Conservation (phyloP, 176 grass and related monocot genomes). For the Phoenix roebelenii region DNA sequence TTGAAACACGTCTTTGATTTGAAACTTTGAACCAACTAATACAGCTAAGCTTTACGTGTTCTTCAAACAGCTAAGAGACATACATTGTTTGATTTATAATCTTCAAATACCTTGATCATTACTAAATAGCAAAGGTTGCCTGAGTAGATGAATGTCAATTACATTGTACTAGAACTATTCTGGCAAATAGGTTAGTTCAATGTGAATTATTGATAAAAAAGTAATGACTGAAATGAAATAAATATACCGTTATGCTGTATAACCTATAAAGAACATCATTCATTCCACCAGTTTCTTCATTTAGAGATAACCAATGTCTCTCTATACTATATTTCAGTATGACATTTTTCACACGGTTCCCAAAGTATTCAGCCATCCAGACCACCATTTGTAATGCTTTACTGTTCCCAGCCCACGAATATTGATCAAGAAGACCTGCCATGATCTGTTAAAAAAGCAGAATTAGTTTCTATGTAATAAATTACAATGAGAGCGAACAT, state of each 20-base stretch:
- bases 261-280: constrained; percentile 97
- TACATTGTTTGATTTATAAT: too few species aligned
- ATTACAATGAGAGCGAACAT: too few species aligned
- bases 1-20: too few species aligned
- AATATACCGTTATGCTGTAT: constrained; percentile 62
- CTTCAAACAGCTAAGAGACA: too few species aligned
- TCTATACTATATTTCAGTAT: constrained; percentile 68
- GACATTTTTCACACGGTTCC: constrained; percentile 52
- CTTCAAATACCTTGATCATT: too few species aligned
- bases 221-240: neutral
- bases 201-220: too few species aligned
- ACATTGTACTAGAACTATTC: too few species aligned
- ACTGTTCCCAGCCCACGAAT: constrained; percentile 44
- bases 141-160: too few species aligned
- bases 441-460: constrained; percentile 55
- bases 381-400: constrained; percentile 58
- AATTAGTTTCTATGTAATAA: neutral
- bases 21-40: too few species aligned
- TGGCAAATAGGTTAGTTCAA: too few species aligned
- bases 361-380: constrained; percentile 82
- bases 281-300: constrained; percentile 98
- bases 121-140: too few species aligned
- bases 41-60: too few species aligned
- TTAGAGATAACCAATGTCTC: constrained; percentile 76
- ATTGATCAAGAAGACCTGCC: constrained; percentile 84